Evolutionary conservation across 176 grass and related monocot species (phyloP), one percentile per base, ranked within the genome.

Genomic region (barley (Hordeum vulgare)): DNA sequence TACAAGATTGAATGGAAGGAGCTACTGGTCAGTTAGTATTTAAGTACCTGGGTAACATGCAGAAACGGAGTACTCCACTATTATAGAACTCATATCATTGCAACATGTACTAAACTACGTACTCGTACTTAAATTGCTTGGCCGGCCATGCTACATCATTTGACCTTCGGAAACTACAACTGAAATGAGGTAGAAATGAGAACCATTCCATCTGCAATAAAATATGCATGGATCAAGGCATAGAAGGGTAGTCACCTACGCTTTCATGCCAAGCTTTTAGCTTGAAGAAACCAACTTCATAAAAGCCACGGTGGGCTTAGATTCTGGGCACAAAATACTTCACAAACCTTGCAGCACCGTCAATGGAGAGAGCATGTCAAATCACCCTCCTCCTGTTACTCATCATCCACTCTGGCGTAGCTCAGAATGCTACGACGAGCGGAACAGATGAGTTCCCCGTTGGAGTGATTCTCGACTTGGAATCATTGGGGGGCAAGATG

Each of bases 381-480:
- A 15, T 49, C 71, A 34, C 67, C 72, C 14, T 81, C 45, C 17
- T 87, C 40, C 23, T 85, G 39, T 42, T 86, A 24, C 78, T 76
- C 6, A 51, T 51, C 47, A 51, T 51, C 47, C 47, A 49, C 3
- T 33, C 64, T 17, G 15, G 23, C 17, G 1, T 7, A 80, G 78
- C 61, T 47, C 78, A 81, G 35, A 68, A 76, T 51, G 47, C 47
- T 45, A 81, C 47, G 47, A 76, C 78, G 40, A 24, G 35, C 27
- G 57, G 33, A 27, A 5, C 61, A 74, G 71, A 34, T 0, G 41
- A 86, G 35, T 83, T 92, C 86, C 84, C 92, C 53, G 83, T 96
- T 3, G 86, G 93, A 3, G 79, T 96, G 17, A 86, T 96, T 39
- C 91, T 89, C 1, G 73, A 96, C 71, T 35, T 85, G 53, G 26